phyloP scores from a whole-genome alignment of 108 stramenopile genomes.

The Heterococcus sp. region DNA sequence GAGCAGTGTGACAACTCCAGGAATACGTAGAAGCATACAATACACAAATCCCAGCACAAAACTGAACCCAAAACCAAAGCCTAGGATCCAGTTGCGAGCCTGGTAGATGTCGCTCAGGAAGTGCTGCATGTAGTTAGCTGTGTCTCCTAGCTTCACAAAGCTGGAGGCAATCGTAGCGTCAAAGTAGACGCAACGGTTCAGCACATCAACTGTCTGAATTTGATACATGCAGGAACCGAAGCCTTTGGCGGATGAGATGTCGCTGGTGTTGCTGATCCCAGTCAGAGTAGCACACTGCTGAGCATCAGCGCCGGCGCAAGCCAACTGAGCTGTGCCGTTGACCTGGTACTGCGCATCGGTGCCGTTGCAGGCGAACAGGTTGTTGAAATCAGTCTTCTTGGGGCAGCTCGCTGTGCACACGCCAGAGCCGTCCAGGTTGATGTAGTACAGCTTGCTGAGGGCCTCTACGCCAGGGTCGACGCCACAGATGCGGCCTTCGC shows the following conservation, averaged over 20 bases:
- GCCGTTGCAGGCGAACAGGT: constrained; percentile 12
- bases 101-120: constrained; percentile 46
- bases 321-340: neutral
- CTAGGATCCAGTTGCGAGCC: constrained; percentile 43
- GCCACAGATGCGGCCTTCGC: constrained; percentile 55
- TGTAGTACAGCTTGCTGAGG: constrained; percentile 43
- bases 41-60: constrained; percentile 34
- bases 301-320: constrained; percentile 1
- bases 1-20: constrained; percentile 20
- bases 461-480: constrained; percentile 15
- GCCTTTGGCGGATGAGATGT: constrained; percentile 9
- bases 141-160: constrained; percentile 12
- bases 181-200: neutral
- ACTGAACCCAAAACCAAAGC: constrained; percentile 52
- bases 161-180: neutral
- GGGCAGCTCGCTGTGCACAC: constrained; percentile 44
- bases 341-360: neutral
- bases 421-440: constrained; percentile 31
- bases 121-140: constrained; percentile 26
- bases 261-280: neutral
- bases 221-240: constrained; percentile 26
- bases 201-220: constrained; percentile 15
- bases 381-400: neutral
- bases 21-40: constrained; percentile 8
- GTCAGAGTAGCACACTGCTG: neutral